A percentile compares a stretch with the other conserved stretches of the same genome.
phyloP scores from a whole-genome alignment of 106 monocot genomes.

The Dioscorea zingiberensis region DNA sequence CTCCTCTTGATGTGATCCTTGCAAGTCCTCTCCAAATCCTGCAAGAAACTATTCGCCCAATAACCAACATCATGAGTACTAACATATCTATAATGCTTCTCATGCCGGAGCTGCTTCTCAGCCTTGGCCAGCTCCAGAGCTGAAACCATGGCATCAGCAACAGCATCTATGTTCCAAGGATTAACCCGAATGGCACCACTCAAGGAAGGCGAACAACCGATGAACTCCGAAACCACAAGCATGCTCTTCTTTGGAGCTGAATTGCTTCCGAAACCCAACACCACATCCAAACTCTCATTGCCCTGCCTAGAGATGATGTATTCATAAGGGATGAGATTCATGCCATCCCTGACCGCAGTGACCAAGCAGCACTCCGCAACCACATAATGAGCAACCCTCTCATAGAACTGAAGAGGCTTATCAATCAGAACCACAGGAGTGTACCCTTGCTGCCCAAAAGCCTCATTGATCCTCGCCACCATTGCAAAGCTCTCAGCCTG shows the following conservation, averaged over 20 bases:
- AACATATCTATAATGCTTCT: slow-evolving; percentile 68
- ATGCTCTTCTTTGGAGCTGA: slow-evolving; percentile 43
- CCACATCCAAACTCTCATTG: slow-evolving; percentile 39
- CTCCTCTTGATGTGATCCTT: slow-evolving; percentile 45
- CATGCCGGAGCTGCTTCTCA: slow-evolving; percentile 64
- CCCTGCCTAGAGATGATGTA: slow-evolving; percentile 62
- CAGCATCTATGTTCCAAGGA: slow-evolving; percentile 68
- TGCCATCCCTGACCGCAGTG: slow-evolving; percentile 71
- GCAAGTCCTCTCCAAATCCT: slow-evolving; percentile 62
- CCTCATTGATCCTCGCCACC: slow-evolving; percentile 50
- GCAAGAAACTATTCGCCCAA: slow-evolving; percentile 67
- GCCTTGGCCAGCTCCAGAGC: slow-evolving; percentile 54
- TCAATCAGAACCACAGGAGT: slow-evolving; percentile 59
- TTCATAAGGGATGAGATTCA: slow-evolving; percentile 79
- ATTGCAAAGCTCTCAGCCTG: slow-evolving; percentile 41
- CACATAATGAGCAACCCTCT: slow-evolving; percentile 58
- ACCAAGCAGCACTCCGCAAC: slow-evolving; percentile 69
- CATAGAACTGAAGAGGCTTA: slow-evolving; percentile 47
- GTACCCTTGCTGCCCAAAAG: slow-evolving; percentile 41
- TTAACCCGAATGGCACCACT: slow-evolving; percentile 70
- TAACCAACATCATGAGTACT: slow-evolving; percentile 72
- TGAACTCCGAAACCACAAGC: slow-evolving; percentile 70
- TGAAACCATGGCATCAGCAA: slow-evolving; percentile 61
- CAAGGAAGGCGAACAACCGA: slow-evolving; percentile 73
- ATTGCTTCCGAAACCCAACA: slow-evolving; percentile 17